A percentile compares a stretch with the other conserved stretches of the same genome.
Conservation (phyloP, 148 eudicot genomes). For the Heliosperma pusillum region DNA sequence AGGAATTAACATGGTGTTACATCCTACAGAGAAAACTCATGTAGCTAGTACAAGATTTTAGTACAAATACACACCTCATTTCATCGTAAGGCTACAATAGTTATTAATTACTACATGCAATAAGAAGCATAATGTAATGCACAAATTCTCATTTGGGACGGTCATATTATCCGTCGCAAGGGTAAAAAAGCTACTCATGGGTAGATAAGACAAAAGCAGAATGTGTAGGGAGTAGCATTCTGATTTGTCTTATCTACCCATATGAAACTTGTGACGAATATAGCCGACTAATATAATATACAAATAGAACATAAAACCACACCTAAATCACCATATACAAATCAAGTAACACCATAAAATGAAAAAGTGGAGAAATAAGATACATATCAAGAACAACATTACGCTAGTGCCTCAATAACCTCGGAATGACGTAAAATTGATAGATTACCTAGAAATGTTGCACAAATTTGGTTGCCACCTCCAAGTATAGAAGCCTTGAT, state of each 20-base stretch:
- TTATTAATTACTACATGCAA: background rate
- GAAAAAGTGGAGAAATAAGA: background rate
- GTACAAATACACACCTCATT: background rate
- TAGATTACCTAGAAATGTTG: slow-evolving; percentile 57
- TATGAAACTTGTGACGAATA: too few species aligned
- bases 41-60: background rate
- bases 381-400: too few species aligned
- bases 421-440: background rate
- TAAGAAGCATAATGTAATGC: slow-evolving; percentile 1
- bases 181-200: too few species aligned
- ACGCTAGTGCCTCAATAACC: too few species aligned
- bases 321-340: too few species aligned
- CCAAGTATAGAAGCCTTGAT: slow-evolving; percentile 61
- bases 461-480: slow-evolving; percentile 85
- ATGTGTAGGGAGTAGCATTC: too few species aligned
- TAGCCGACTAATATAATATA: too few species aligned
- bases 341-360: background rate
- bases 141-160: too few species aligned
- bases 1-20: background rate
- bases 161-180: too few species aligned
- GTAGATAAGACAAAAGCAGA: too few species aligned
- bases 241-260: too few species aligned
- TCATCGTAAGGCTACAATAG: background rate
- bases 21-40: background rate
- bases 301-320: too few species aligned